Evolutionary conservation across 371 early-diverging fungal genomes (phyloP), one percentile per base, ranked within the genome.

Genomic region (Fennellomyces sp.): DNA sequence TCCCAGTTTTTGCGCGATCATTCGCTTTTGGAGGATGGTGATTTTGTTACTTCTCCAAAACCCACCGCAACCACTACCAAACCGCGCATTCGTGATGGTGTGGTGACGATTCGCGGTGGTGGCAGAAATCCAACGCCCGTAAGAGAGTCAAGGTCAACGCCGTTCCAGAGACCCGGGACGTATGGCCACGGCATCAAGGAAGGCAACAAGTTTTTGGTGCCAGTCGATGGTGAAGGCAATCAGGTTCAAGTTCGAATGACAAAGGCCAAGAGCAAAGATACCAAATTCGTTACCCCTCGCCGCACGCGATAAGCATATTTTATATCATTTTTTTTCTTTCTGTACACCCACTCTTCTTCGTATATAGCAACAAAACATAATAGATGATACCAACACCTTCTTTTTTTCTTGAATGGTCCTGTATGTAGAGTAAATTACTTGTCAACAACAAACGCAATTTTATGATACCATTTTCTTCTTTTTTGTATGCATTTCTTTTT

Each of bases 1-100:
- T 87, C 89, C 15, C 86, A 85, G 28, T 80, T 80, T 28, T 63
- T 80, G 30, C 61, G 75, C 25, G 80, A 80, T 13, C 80, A 80
- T 54, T 71, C 75, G 0, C 42, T 80, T 3, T 33, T 80, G 28
- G 80, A 80, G 48, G 69, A 68, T 10, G 66, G 67, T n/a, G 61
- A 66, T 23, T 63, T 66, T 63, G 68, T 72, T 4, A n/a, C n/a
- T n/a, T n/a, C n/a, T 6, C 90, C 70, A 64, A 91, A 93, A 0
- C 91, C 90, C 30, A 90, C 89, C 17, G 90, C 65, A 10, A 91
- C 68, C 5, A 50, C 13, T 27, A 10, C 8, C 49, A 8, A 88
- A 86, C 11, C 91, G 88, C 13, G 87, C 2, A 52, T 60, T 27
- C 58, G 50, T 23, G 58, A 58, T 33, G 65, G 65, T 2, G 39